Evolutionary conservation across 2,329 filamentous ascomycete genomes (phyloP).

Genomic region (Clarireedia homoeocarpa): DNA sequence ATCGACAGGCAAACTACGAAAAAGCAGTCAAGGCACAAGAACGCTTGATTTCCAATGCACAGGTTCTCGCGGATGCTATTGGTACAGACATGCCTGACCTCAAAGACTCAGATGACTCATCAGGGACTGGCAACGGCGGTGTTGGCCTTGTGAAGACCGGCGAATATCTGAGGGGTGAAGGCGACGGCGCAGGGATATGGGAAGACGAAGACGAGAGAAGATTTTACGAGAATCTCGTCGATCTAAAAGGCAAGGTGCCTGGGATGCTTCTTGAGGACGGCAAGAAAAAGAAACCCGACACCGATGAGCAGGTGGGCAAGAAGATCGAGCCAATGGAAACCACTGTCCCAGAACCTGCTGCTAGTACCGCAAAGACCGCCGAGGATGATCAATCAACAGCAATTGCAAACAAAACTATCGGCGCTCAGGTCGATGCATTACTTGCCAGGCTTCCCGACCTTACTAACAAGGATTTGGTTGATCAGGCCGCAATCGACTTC

Average conservation of each 20-base stretch:
- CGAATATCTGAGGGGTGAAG: slow-evolving; percentile 84
- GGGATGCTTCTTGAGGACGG: slow-evolving; percentile 86
- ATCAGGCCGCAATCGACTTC: slow-evolving; percentile 90
- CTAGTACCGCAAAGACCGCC: slow-evolving; percentile 39
- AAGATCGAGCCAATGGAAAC: slow-evolving; percentile 50
- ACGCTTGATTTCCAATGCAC: slow-evolving; percentile 80
- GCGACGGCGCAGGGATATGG: slow-evolving; percentile 92
- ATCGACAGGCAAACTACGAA: slow-evolving; percentile 91
- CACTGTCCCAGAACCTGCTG: slow-evolving; percentile 34
- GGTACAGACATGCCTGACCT: slow-evolving; percentile 91
- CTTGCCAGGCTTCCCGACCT: slow-evolving; percentile 83
- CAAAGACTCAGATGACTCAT: slow-evolving; percentile 69
- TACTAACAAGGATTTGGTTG: slow-evolving; percentile 83
- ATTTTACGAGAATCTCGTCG: slow-evolving; percentile 95
- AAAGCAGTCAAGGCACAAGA: slow-evolving; percentile 90
- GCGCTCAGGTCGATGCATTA: slow-evolving; percentile 89
- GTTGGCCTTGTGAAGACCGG: slow-evolving; percentile 93
- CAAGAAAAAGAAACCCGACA: slow-evolving; percentile 85
- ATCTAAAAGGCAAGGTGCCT: slow-evolving; percentile 92
- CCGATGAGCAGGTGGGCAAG: slow-evolving; percentile 75
- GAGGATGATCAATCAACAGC: slow-evolving; percentile 83
- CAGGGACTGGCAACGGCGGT: slow-evolving; percentile 59
- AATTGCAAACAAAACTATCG: slow-evolving; percentile 95
- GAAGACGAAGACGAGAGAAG: slow-evolving; percentile 96
- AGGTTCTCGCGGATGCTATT: slow-evolving; percentile 81